phyloP scores from a whole-genome alignment of 1,139 yeast genomes.

The Sugiyamaella novakii region DNA sequence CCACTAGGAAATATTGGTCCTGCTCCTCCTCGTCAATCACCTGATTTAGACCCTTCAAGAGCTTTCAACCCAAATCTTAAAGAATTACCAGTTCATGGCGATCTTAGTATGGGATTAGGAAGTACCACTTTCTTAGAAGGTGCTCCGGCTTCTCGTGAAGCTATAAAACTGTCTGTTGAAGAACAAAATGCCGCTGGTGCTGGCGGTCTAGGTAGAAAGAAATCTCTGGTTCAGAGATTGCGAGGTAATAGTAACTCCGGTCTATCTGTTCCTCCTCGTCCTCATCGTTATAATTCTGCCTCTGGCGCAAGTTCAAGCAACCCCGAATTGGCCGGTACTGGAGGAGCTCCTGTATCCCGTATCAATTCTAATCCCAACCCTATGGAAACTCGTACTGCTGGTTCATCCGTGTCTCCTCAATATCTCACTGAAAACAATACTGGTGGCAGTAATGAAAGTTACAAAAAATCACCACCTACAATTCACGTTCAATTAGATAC shows the following conservation, averaged over 20 bases:
- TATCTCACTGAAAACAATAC: neutral
- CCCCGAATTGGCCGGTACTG: slow-evolving; percentile 15
- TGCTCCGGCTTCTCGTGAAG: slow-evolving; percentile 79
- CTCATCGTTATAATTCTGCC: slow-evolving; percentile 18
- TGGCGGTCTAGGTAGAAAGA: slow-evolving; percentile 49
- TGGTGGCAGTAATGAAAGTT: slow-evolving; percentile 1
- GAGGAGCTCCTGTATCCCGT: slow-evolving; percentile 21
- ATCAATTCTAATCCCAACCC: slow-evolving; percentile 25
- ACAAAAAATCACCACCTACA: slow-evolving; percentile 9
- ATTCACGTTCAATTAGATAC: slow-evolving; percentile 10
- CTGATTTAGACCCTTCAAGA: slow-evolving; percentile 8
- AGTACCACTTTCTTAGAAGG: slow-evolving; percentile 92
- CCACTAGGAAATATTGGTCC: neutral
- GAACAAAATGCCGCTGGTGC: slow-evolving; percentile 29
- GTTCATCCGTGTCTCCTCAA: slow-evolving; percentile 20
- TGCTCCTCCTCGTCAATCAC: slow-evolving; percentile 2
- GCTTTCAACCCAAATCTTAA: slow-evolving; percentile 56
- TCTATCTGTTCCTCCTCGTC: slow-evolving; percentile 23
- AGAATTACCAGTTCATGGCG: slow-evolving; percentile 79
- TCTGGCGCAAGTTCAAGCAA: slow-evolving; percentile 20
- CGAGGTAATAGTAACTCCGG: slow-evolving; percentile 40
- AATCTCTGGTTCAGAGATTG: slow-evolving; percentile 71
- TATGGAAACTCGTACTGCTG: slow-evolving; percentile 13
- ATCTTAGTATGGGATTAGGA: slow-evolving; percentile 83
- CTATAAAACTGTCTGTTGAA: slow-evolving; percentile 46